Base-by-base conservation (phyloP, 768 basidiomycete species). In the Dioszegia aurantiaca region DNA sequence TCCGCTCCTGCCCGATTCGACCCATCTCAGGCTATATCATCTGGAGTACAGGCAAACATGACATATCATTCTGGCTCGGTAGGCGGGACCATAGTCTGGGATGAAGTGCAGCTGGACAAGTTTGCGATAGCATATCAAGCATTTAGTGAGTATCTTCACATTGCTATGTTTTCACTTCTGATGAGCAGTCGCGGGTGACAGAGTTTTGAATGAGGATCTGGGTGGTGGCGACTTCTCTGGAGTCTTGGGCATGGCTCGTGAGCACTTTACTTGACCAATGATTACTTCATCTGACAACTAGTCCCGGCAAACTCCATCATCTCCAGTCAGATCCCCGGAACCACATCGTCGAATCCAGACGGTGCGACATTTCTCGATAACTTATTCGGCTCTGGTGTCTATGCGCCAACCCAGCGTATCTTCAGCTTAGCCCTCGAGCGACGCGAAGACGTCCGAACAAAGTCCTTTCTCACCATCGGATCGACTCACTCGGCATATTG, bases 361-460 rank as follows among this genome's bases (percentile, higher is more conserved):
- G 75, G 75, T 14, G 75, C 75, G 14, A 73, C 71, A 0, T 74
- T 76, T 55, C 68, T 76, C 16, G 75, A 76, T 39, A 76, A 76
- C 54, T 47, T 76, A 12, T 76, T 76, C 55, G 73, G 72, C 16
- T 54, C 63, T 2, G 75, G 75, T 4, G 12, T 49, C 2, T 65
- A 56, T 9, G 75, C 75, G 4, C 75, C 75, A 0, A 52, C 67
- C 1, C 59, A 73, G 31, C 60, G 73, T 12, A 64, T 74, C 17
- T 73, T 76, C 56, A 60, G 69, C 6, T 61, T 76, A 17, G 53
- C 66, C 17, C 62, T 76, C 12, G 75, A 62, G 21, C 62, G 75
- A n/a, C 60, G 65, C 16, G 75, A 72, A 47, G 75, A 76, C 57
- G 65, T 70, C 12, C 60, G 73, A 17, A 76, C 75, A 4, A 62